Percentiles rank a stretch among this genome's conserved stretches.
phyloP scores from a whole-genome alignment of 768 basidiomycete species.

The Lyophyllum shimeji region DNA sequence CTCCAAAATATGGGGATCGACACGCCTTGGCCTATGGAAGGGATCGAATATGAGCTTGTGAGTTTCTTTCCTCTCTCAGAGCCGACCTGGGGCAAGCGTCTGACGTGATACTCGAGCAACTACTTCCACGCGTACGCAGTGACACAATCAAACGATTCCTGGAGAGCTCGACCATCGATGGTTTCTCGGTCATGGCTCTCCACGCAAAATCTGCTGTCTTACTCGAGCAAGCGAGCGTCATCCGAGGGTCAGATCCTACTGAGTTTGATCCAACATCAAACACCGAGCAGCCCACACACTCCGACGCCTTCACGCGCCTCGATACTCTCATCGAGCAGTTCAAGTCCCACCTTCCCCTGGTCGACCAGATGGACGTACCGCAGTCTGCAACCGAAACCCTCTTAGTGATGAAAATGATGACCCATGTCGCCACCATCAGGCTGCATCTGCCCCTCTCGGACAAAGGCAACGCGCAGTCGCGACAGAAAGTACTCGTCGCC shows the following conservation, averaged over 20 bases:
- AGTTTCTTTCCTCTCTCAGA: not conserved
- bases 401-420: conserved; percentile 30
- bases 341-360: conserved; percentile 19
- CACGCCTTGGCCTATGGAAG: conserved; percentile 35
- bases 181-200: conserved; percentile 23
- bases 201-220: conserved; percentile 33
- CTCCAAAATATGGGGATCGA: conserved; percentile 30
- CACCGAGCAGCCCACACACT: conserved; percentile 2
- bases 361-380: conserved; percentile 17
- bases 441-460: conserved; percentile 13
- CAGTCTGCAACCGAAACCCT: conserved; percentile 21
- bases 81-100: not conserved
- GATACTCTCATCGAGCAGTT: conserved; percentile 21
- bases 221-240: conserved; percentile 28
- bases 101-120: conserved; percentile 11
- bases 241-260: conserved; percentile 2
- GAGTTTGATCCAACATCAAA: conserved; percentile 6
- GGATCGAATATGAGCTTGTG: conserved; percentile 15
- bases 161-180: conserved; percentile 22
- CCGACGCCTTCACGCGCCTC: conserved; percentile 10
- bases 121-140: conserved; percentile 15
- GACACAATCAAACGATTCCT: conserved; percentile 29
- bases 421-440: conserved; percentile 32
- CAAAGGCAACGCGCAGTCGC: conserved; percentile 13
- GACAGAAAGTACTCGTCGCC: conserved; percentile 14